These are phyloP conservation scores for Mycena belliarum DNA, from an alignment of 768 basidiomycete genomes.

Conservation along the genomic window DNA sequence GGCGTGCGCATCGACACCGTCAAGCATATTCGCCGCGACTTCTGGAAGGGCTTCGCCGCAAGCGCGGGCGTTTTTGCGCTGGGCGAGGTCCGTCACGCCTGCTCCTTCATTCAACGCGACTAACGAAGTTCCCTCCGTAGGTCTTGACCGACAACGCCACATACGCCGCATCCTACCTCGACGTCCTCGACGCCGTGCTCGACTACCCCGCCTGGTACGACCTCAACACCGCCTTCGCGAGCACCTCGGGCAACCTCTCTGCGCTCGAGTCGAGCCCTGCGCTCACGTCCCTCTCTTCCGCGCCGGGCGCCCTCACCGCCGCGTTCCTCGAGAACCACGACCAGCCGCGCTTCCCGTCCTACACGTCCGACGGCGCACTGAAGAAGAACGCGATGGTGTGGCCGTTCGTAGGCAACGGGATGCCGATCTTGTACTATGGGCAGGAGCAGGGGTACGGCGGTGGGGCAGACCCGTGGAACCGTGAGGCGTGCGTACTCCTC, in stretches of 20 bases:
- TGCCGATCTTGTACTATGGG: constrained; percentile 72
- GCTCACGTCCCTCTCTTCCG: constrained; percentile 40
- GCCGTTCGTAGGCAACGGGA: constrained; percentile 66
- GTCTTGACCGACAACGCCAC: constrained; percentile 25
- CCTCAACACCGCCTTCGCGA: constrained; percentile 53
- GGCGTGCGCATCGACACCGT: constrained; percentile 71
- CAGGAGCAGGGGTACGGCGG: constrained; percentile 71
- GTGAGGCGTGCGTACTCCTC: constrained; percentile 53
- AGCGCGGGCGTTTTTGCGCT: constrained; percentile 71
- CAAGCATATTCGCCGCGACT: constrained; percentile 60
- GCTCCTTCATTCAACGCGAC: too few relatives aligned
- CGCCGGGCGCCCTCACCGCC: constrained; percentile 46
- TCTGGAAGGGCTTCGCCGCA: constrained; percentile 66
- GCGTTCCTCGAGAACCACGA: constrained; percentile 77
- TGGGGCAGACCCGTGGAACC: constrained; percentile 59
- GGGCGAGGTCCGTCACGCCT: constrained; percentile 54
- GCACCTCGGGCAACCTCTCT: constrained; percentile 53
- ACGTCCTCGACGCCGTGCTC: constrained; percentile 55
- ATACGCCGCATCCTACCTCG: constrained; percentile 44
- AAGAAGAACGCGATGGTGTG: constrained; percentile 62
- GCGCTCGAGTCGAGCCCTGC: constrained; percentile 26
- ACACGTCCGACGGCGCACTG: constrained; percentile 48
- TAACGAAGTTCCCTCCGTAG: constrained; percentile 1
- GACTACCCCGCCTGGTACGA: constrained; percentile 61
- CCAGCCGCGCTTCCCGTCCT: constrained; percentile 57